These are phyloP conservation scores for Sergeia podlipaevii DNA, from an alignment of 208 protist species.

Conservation along the genomic window DNA sequence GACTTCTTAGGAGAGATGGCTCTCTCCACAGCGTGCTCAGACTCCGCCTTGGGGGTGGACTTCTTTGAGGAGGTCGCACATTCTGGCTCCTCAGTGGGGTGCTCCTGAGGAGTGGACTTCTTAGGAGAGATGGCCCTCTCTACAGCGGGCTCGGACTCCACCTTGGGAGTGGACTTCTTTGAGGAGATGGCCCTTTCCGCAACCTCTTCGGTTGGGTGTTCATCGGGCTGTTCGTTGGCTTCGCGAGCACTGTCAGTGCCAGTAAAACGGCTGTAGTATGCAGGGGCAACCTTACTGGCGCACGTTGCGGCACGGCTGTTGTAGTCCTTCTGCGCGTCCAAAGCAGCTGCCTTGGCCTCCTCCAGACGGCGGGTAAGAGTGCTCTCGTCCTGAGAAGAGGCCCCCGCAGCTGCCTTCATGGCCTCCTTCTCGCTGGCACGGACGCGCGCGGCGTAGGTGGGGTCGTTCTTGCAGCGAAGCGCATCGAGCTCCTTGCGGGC, in stretches of 20 bases:
- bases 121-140: conserved; percentile 3
- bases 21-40: neutral
- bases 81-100: conserved; percentile 5
- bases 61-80: conserved; percentile 2
- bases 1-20: conserved; percentile 5
- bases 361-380: conserved; percentile 18
- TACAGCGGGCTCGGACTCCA: neutral
- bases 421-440: conserved; percentile 47
- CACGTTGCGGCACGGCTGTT: conserved; percentile 33
- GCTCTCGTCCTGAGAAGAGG: conserved; percentile 24
- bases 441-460: conserved; percentile 39
- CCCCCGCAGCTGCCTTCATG: too few species aligned
- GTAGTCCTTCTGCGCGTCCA: conserved; percentile 32
- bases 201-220: conserved; percentile 7
- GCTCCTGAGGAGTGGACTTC: neutral
- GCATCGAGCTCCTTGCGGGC: conserved; percentile 62
- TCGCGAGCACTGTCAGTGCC: conserved; percentile 5
- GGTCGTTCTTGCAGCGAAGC: conserved; percentile 29
- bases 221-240: conserved; percentile 6
- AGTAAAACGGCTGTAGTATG: conserved; percentile 5
- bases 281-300: conserved; percentile 8
- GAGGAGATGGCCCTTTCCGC: neutral
- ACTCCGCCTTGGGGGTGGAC: neutral
- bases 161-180: conserved; percentile 2
- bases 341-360: conserved; percentile 18